Conservation (phyloP, 257 asterid genomes). For the Plantago ovata region DNA sequence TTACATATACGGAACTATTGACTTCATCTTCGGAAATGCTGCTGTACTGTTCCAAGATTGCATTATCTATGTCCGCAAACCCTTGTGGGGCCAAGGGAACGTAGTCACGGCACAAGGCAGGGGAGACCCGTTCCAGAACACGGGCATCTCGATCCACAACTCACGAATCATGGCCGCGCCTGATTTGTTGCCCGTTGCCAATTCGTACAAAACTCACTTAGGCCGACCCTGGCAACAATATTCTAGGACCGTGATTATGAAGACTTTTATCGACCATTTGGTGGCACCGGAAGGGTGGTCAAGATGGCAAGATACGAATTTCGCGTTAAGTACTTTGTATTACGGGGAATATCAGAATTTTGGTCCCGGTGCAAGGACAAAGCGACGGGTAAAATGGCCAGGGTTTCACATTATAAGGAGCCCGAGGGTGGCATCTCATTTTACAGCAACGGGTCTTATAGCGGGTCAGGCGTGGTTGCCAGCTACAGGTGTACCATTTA, state of each 20-base stretch:
- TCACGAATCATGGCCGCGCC: constrained; percentile 54
- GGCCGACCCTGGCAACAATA: constrained; percentile 85
- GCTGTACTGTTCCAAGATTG: constrained; percentile 77
- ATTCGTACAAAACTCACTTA: constrained; percentile 39
- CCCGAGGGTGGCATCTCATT: constrained; percentile 37
- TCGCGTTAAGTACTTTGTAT: constrained; percentile 62
- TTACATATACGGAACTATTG: constrained; percentile 65
- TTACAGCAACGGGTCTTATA: constrained; percentile 59
- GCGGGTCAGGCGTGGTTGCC: constrained; percentile 79
- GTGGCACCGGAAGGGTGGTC: constrained; percentile 72
- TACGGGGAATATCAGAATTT: constrained; percentile 68
- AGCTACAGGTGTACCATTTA: constrained; percentile 74
- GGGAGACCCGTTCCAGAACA: constrained; percentile 85
- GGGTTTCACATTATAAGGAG: constrained; percentile 52
- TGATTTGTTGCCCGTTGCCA: constrained; percentile 48
- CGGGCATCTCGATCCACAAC: constrained; percentile 74
- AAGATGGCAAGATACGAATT: constrained; percentile 51
- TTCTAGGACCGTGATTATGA: constrained; percentile 65
- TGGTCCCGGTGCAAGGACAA: constrained; percentile 53
- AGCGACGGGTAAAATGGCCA: constrained; percentile 58
- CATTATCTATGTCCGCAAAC: constrained; percentile 61
- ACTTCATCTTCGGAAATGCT: constrained; percentile 85
- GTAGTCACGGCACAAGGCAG: constrained; percentile 87
- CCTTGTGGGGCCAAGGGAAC: constrained; percentile 62
- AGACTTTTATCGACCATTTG: constrained; percentile 42